Percentiles rank a stretch among this genome's conserved stretches.
These are phyloP conservation scores for Mrakia hoshinonis DNA, from an alignment of 768 basidiomycete species.

Conservation along the genomic window DNA sequence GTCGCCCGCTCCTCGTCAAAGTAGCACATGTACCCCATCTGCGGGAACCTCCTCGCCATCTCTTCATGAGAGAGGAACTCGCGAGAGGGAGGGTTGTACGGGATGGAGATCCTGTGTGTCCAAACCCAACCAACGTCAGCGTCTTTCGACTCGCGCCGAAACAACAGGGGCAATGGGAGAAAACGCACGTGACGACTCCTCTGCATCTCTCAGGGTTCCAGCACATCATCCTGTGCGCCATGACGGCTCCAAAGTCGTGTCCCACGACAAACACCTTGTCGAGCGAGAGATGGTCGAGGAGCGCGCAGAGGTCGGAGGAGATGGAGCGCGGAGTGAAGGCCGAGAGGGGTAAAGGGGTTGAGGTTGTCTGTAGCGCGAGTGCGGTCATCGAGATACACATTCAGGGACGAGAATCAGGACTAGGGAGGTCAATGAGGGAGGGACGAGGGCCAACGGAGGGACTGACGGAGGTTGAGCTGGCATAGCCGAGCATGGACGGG, in stretches of 20 bases:
- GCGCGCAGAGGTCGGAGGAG: neutral
- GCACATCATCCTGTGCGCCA: constrained; percentile 57
- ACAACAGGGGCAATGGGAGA: too few relatives aligned
- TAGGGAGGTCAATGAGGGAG: too few relatives aligned
- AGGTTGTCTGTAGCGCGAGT: neutral
- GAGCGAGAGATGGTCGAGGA: constrained; percentile 9
- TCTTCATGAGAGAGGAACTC: constrained; percentile 50
- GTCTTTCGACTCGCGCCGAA: too few relatives aligned
- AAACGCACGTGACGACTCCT: constrained; percentile 55
- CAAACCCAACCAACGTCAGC: too few relatives aligned
- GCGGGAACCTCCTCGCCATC: constrained; percentile 49
- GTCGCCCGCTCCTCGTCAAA: constrained; percentile 52
- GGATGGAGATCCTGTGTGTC: constrained; percentile 57
- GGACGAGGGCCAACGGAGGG: neutral
- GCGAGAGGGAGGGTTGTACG: constrained; percentile 55
- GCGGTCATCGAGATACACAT: too few relatives aligned
- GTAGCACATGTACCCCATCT: constrained; percentile 61
- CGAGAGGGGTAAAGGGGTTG: neutral
- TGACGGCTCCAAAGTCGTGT: constrained; percentile 71
- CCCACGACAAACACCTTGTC: constrained; percentile 51
- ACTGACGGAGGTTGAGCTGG: neutral
- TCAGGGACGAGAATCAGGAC: too few relatives aligned
- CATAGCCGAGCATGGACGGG: neutral
- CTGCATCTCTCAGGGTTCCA: constrained; percentile 60
- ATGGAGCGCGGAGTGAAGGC: neutral